A percentile compares a stretch with the other conserved stretches of the same genome.
phyloP scores from a whole-genome alignment of 108 stramenopile species.

The Heterococcus sp. region DNA sequence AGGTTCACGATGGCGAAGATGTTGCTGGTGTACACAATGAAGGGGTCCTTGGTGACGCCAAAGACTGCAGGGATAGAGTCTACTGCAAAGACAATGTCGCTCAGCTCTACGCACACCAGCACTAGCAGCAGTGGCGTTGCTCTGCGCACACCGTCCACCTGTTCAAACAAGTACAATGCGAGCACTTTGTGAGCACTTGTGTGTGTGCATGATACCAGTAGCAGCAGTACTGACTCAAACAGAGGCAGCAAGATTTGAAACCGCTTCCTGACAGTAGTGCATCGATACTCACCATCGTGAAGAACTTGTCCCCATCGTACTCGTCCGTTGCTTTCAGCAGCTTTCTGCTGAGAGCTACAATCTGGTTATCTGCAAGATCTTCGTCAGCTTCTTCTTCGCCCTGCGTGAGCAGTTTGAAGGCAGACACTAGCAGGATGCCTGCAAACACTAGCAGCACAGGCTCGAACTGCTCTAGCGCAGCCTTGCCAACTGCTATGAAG shows the following conservation, averaged over 20 bases:
- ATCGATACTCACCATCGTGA: conserved; percentile 33
- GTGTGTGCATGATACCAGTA: too few species aligned
- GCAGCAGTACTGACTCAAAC: too few species aligned
- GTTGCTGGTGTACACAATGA: conserved; percentile 58
- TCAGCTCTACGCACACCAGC: conserved; percentile 56
- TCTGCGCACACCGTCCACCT: conserved; percentile 28
- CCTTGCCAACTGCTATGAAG: conserved; percentile 47
- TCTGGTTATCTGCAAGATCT: conserved; percentile 41
- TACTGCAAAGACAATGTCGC: conserved; percentile 55
- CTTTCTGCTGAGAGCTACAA: conserved; percentile 17
- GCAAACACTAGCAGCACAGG: conserved; percentile 47
- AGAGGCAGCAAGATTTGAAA: too few species aligned
- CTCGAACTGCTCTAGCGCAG: conserved; percentile 45
- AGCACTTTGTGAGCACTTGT: too few species aligned
- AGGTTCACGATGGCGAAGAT: conserved; percentile 78
- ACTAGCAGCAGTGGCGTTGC: conserved; percentile 52
- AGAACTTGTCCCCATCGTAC: conserved; percentile 51
- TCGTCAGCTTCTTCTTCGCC: conserved; percentile 49
- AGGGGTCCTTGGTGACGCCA: conserved; percentile 69
- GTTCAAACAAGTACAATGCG: too few species aligned
- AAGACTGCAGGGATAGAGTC: conserved; percentile 87
- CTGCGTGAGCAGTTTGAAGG: conserved; percentile 38
- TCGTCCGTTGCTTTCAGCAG: conserved; percentile 31
- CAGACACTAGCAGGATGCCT: conserved; percentile 45
- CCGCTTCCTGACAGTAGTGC: too few species aligned